These are phyloP conservation scores for Collariella sp. DNA, from an alignment of 495 filamentous ascomycete species.

Conservation along the genomic window DNA sequence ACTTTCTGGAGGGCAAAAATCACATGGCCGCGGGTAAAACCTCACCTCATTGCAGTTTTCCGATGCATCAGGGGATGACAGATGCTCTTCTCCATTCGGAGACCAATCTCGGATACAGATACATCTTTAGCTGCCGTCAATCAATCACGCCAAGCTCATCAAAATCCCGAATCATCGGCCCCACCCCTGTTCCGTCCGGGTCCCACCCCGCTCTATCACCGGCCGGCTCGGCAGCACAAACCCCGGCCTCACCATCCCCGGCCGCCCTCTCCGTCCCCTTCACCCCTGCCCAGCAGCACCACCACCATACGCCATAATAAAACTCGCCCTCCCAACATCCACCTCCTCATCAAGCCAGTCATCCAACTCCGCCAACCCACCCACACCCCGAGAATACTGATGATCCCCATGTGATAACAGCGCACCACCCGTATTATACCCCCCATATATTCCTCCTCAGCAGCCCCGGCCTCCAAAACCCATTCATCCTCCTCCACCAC, in stretches of 20 bases:
- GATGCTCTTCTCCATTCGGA: too few species aligned
- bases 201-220: background rate
- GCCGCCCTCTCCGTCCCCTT: background rate
- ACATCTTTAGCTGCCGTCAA: background rate
- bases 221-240: background rate
- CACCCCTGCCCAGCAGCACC: background rate
- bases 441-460: too few species aligned
- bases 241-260: conserved; percentile 10
- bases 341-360: background rate
- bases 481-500: too few species aligned
- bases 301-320: background rate
- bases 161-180: conserved; percentile 37
- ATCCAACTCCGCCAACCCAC: background rate
- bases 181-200: conserved; percentile 20
- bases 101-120: too few species aligned
- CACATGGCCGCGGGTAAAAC: too few species aligned
- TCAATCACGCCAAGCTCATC: conserved; percentile 35
- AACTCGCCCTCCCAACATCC: background rate
- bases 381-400: background rate
- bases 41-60: too few species aligned
- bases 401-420: too few species aligned
- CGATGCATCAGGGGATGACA: too few species aligned
- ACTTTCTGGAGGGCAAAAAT: too few species aligned
- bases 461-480: too few species aligned
- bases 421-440: too few species aligned